Percentiles rank a stretch among this genome's conserved stretches.
Evolutionary conservation across 208 protist genomes (phyloP).

Genomic region (Crithidia fasciculata): DNA sequence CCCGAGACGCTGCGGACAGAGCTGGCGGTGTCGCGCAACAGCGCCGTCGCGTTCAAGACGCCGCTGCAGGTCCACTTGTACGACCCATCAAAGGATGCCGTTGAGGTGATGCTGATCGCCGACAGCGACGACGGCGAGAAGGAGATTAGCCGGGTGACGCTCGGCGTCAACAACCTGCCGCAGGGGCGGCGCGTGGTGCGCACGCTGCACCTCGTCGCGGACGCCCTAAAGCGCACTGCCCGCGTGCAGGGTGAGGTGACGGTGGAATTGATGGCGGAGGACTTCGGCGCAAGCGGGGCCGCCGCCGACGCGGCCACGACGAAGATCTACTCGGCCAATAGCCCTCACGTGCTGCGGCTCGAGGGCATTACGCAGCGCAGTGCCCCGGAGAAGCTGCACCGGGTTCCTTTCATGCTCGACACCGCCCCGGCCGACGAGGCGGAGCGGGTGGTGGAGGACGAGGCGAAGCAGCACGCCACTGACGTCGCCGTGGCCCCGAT

Average conservation of each 20-base stretch:
- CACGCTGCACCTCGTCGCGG: slow-evolving; percentile 49
- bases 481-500: slow-evolving; percentile 62
- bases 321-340: slow-evolving; percentile 15
- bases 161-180: slow-evolving; percentile 49
- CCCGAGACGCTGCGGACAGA: slow-evolving; percentile 47
- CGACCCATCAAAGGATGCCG: slow-evolving; percentile 41
- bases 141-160: slow-evolving; percentile 64
- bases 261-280: slow-evolving; percentile 59
- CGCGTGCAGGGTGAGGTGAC: slow-evolving; percentile 44
- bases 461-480: slow-evolving; percentile 26
- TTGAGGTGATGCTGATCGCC: slow-evolving; percentile 63
- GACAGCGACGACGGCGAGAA: slow-evolving; percentile 45
- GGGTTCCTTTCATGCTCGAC: slow-evolving; percentile 68
- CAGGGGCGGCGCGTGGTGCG: slow-evolving; percentile 29
- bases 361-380: slow-evolving; percentile 45
- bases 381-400: slow-evolving; percentile 64
- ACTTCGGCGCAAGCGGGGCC: slow-evolving; percentile 45
- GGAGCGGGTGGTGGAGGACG: slow-evolving; percentile 48
- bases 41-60: slow-evolving; percentile 45
- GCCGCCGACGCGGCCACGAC: slow-evolving; percentile 6
- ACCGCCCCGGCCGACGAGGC: slow-evolving; percentile 34
- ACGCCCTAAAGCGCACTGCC: slow-evolving; percentile 51
- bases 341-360: slow-evolving; percentile 26
- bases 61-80: slow-evolving; percentile 51
- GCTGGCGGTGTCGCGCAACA: slow-evolving; percentile 29